phyloP scores from a whole-genome alignment of 305 asterid genomes.

The Fraxinus xanthoxyloides region DNA sequence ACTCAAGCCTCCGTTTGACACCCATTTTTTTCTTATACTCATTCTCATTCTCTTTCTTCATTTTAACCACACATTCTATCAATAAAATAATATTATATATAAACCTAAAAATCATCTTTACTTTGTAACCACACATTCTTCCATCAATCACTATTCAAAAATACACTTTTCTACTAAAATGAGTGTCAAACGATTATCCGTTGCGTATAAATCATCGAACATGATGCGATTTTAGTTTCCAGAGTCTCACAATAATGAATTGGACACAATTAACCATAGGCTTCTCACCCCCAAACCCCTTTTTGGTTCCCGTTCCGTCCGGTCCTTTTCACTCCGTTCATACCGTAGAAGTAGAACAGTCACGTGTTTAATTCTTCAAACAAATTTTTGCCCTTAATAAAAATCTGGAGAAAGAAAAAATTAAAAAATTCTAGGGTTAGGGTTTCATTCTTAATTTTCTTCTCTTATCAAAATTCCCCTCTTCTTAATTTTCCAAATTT shows the following conservation, averaged over 20 bases:
- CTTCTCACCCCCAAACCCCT: background rate
- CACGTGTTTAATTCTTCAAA: background rate
- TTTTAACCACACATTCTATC: no score
- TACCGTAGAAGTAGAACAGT: background rate
- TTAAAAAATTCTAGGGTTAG: background rate
- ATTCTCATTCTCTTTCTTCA: no score
- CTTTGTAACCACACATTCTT: no score
- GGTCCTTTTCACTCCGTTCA: background rate
- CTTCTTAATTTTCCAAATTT: background rate
- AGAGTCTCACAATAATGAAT: background rate
- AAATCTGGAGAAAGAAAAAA: background rate
- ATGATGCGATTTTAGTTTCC: background rate
- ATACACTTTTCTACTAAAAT: no score
- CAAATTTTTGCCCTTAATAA: background rate
- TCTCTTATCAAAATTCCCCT: background rate
- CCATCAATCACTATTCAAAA: no score
- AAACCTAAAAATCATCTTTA: no score
- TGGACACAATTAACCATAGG: background rate
- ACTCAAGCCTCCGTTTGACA: no score
- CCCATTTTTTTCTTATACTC: no score
- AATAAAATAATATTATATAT: no score
- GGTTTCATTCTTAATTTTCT: background rate
- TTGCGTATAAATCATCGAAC: background rate
- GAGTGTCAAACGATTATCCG: background rate
- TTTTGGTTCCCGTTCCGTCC: background rate